phyloP scores from a whole-genome alignment of 331 rosid species.

The Quercus tomentella region DNA sequence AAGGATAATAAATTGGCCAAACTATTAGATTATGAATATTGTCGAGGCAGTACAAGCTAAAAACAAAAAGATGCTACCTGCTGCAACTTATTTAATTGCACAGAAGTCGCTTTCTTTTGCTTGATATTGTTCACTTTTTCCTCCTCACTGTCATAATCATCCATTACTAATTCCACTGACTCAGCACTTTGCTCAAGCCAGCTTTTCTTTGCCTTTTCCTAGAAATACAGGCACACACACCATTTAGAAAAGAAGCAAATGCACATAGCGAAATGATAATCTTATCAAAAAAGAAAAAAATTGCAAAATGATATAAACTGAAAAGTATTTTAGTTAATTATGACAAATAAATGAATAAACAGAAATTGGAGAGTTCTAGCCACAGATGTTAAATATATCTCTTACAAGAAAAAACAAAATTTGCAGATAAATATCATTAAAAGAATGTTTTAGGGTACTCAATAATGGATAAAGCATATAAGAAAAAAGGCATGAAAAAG shows the following conservation, averaged over 20 bases:
- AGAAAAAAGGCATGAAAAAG: background rate
- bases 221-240: constrained; percentile 13
- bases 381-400: background rate
- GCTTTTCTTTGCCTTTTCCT: constrained; percentile 74
- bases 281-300: background rate
- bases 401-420: background rate
- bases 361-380: background rate
- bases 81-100: constrained; percentile 63
- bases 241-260: constrained; percentile 12
- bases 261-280: background rate
- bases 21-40: background rate
- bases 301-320: background rate
- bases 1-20: background rate
- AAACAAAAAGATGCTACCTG: constrained; percentile 40
- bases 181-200: constrained; percentile 89
- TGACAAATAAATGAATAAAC: background rate
- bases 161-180: constrained; percentile 56
- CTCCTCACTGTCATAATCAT: constrained; percentile 73
- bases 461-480: background rate
- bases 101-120: constrained; percentile 62
- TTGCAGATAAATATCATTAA: background rate
- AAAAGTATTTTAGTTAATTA: background rate
- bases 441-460: background rate
- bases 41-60: background rate
- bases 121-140: constrained; percentile 59